Evolutionary conservation across 805 yeast genomes (phyloP).

Genomic region (Wickerhamomyces xylosicus): DNA sequence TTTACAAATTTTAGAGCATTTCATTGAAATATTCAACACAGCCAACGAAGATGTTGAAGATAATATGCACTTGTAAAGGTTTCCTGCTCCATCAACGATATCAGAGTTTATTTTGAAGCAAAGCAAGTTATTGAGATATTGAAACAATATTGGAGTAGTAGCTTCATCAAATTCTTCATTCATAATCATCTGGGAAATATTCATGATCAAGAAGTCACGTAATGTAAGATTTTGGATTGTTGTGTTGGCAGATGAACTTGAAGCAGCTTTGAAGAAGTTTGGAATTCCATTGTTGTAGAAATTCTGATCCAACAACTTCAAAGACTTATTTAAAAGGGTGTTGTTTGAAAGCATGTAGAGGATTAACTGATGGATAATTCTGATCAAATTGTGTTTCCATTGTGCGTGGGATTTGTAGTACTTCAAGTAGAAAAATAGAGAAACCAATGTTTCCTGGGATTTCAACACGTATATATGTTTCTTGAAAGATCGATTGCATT

Average conservation of each 20-base stretch:
- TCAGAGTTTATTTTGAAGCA: constrained; percentile 22
- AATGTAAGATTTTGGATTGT: constrained; percentile 29
- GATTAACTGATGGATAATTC: constrained; percentile 41
- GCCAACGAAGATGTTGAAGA: constrained; percentile 27
- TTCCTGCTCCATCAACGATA: not conserved
- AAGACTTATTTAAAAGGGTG: constrained; percentile 26
- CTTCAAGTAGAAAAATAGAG: constrained; percentile 46
- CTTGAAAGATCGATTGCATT: constrained; percentile 55
- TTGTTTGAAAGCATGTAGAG: constrained; percentile 37
- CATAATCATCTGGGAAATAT: constrained; percentile 33
- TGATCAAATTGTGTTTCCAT: constrained; percentile 30
- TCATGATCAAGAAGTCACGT: constrained; percentile 53
- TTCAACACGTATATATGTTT: constrained; percentile 32
- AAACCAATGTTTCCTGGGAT: constrained; percentile 43
- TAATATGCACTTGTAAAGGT: not conserved
- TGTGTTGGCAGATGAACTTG: constrained; percentile 19
- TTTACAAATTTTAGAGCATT: constrained; percentile 15
- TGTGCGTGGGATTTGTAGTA: constrained; percentile 31
- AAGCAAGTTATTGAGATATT: constrained; percentile 51
- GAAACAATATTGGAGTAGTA: constrained; percentile 40
- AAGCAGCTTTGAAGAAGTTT: constrained; percentile 31
- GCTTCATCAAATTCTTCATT: constrained; percentile 23
- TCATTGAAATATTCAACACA: constrained; percentile 30
- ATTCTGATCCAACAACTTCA: constrained; percentile 32
- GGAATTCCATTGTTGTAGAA: constrained; percentile 44